Base-by-base conservation (phyloP, 108 stramenopile species). In the Nitzschia putrida region DNA sequence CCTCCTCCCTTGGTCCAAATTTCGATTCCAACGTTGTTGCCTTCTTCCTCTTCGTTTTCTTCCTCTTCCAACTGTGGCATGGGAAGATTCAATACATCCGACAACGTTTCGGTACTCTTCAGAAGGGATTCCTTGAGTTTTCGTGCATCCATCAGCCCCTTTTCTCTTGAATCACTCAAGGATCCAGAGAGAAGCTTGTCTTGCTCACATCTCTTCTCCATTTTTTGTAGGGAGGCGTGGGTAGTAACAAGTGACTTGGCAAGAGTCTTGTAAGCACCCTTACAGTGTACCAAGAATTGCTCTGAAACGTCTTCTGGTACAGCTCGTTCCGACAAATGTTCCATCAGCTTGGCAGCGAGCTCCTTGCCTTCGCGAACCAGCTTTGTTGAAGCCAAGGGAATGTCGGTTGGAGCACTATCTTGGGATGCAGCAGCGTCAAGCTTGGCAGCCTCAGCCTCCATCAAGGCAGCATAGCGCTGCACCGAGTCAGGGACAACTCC, bases 161-260 rank as follows among this genome's bases (percentile, higher is more conserved):
- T 92, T 77, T 95, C 96, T 64, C 96, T 83, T 2, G 89, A 83
- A 53, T 98, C 97, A 16, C 88, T 82, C 22, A 98, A 66, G 45
- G 74, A 69, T 9, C 97, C 97, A 37, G 89, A 81, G 3, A 95
- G 77, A 11, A 96, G 68, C 11, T 88, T 79, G 78, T 98, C 97
- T 74, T 92, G 85, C 52, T 95, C 89, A 61, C 91, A 92, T 51
- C 92, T 80, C 52, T 83, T 88, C 57, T 96, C 95, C 69, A 95
- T 79, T 65, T 90, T 88, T 42, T 82, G 68, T 14, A 96, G 84
- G 52, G 79, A 82, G 22, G 67, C 60, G 76, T 97, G 94, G 13
- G 94, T 93, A 21, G 74, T 37, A 24, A 95, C 77, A 42, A 94
- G 79, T 45, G 93, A 86, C 45, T 71, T 71, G 11, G 82, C 76